phyloP scores from a whole-genome alignment of 108 stramenopile species.

The Pseudonitzschia multiseries region DNA sequence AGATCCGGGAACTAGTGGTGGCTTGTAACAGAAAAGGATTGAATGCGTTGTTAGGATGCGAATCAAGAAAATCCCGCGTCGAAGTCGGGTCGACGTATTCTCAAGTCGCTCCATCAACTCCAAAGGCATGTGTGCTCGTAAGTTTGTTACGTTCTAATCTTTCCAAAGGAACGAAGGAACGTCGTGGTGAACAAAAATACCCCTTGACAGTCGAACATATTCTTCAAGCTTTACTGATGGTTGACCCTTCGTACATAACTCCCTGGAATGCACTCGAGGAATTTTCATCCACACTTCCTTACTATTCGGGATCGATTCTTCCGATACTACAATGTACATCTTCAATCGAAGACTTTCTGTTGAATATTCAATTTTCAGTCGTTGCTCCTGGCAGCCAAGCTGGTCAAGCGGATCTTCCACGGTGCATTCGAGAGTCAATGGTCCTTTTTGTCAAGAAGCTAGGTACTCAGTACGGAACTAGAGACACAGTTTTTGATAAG shows the following conservation, averaged over 20 bases:
- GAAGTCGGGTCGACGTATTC: not conserved
- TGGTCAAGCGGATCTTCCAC: not conserved
- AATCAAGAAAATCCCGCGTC: not conserved
- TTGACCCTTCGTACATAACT: slow-evolving; percentile 25
- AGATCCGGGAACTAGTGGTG: not conserved
- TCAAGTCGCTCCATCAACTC: slow-evolving; percentile 1
- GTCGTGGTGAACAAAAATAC: not conserved
- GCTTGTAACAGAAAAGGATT: not conserved
- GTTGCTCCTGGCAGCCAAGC: not conserved
- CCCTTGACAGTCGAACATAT: not conserved
- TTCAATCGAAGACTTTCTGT: slow-evolving; percentile 17
- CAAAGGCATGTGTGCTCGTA: slow-evolving; percentile 2
- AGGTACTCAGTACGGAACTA: not conserved
- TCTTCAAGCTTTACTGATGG: slow-evolving; percentile 28
- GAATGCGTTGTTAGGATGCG: slow-evolving; percentile 6
- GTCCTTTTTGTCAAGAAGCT: slow-evolving; percentile 9
- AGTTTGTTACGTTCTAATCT: not conserved
- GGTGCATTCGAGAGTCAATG: slow-evolving; percentile 3
- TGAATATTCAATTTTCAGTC: slow-evolving; percentile 1
- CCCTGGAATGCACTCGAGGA: slow-evolving; percentile 23
- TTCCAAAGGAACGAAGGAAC: not conserved
- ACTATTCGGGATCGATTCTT: not conserved
- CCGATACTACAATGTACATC: slow-evolving; percentile 14
- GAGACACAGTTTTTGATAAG: not conserved
- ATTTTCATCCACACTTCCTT: not conserved